Evolutionary conservation across 768 basidiomycete genomes (phyloP).

Genomic region (Pulveroboletus frians): DNA sequence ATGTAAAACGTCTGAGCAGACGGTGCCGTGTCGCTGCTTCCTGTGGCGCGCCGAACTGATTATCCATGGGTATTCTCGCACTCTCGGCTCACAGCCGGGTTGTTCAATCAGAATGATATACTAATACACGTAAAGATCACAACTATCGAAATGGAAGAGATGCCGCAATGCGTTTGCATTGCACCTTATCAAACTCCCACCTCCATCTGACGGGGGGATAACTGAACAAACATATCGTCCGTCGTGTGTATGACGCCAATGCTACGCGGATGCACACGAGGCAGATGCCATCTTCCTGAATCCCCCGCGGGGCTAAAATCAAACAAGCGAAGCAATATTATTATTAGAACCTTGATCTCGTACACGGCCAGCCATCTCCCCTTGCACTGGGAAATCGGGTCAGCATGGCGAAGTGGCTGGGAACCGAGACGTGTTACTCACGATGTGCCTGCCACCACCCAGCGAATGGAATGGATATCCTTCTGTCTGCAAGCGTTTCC

Average conservation of each 20-base stretch:
- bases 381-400: conserved; percentile 13
- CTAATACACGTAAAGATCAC: background rate
- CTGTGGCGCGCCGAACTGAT: no score
- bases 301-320: conserved; percentile 6
- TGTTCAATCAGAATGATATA: no score
- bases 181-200: background rate
- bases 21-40: no score
- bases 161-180: background rate
- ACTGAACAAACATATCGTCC: conserved; percentile 12
- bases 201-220: conserved; percentile 3
- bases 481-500: conserved; percentile 11
- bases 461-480: conserved; percentile 12
- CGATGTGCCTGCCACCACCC: conserved; percentile 16
- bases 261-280: conserved; percentile 10
- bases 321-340: conserved; percentile 17
- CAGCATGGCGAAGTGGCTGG: background rate
- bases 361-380: conserved; percentile 23
- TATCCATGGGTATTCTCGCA: no score
- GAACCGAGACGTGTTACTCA: background rate
- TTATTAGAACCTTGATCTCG: conserved; percentile 15
- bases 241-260: conserved; percentile 15
- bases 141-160: background rate
- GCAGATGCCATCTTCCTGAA: conserved; percentile 4
- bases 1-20: no score
- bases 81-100: no score